phyloP scores from a whole-genome alignment of 2,329 filamentous ascomycete genomes.

The Cytospora mali region DNA sequence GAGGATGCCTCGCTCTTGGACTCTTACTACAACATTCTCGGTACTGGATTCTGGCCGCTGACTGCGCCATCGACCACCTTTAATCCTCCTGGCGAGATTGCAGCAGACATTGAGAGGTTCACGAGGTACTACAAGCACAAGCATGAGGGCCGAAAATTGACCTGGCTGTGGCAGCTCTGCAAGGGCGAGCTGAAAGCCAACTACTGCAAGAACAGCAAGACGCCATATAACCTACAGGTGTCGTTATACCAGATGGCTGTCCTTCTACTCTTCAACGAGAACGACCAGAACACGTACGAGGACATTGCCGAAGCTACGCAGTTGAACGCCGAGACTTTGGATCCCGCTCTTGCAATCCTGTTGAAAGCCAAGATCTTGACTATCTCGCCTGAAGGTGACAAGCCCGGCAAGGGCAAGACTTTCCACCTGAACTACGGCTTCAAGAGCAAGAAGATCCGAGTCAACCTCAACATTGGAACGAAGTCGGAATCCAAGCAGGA shows the following conservation, averaged over 20 bases:
- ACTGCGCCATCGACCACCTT: constrained; percentile 86
- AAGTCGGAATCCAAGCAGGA: constrained; percentile 97
- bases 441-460: constrained; percentile 97
- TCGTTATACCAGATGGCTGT: constrained; percentile 99
- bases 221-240: constrained; percentile 94
- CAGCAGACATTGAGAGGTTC: constrained; percentile 87
- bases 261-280: constrained; percentile 90
- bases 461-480: constrained; percentile 93
- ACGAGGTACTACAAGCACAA: constrained; percentile 92
- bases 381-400: constrained; percentile 70
- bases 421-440: constrained; percentile 92
- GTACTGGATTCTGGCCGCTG: constrained; percentile 96
- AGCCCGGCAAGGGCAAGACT: constrained; percentile 74
- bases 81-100: constrained; percentile 81
- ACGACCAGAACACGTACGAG: constrained; percentile 80
- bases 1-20: constrained; percentile 76
- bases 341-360: constrained; percentile 83
- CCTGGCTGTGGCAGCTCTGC: constrained; percentile 97
- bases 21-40: constrained; percentile 87
- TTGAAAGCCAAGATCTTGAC: constrained; percentile 90
- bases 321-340: constrained; percentile 78
- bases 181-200: constrained; percentile 96
- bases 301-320: constrained; percentile 83
- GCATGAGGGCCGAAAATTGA: constrained; percentile 93
- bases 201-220: constrained; percentile 87